Conservation (phyloP, 768 basidiomycete genomes). For the Auriscalpium vulgare region DNA sequence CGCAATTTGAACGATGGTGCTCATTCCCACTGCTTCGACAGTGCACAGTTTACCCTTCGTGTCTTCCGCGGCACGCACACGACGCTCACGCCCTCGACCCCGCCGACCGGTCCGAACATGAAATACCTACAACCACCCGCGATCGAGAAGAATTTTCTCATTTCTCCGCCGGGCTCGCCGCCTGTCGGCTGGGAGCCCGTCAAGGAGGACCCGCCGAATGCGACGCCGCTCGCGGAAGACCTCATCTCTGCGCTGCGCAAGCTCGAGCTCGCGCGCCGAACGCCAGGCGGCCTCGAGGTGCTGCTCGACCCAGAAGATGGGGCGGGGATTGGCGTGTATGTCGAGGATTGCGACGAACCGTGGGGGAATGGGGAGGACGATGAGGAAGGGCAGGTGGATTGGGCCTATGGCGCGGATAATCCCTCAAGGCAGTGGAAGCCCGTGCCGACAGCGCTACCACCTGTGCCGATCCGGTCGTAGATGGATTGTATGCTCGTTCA, state of each 20-base stretch:
- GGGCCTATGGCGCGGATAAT: conserved; percentile 47
- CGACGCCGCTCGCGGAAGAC: conserved; percentile 77
- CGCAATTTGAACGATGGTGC: not conserved
- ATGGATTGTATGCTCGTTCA: conserved; percentile 4
- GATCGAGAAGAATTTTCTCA: conserved; percentile 89
- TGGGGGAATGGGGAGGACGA: not conserved
- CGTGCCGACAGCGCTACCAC: conserved; percentile 50
- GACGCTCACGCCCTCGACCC: conserved; percentile 39
- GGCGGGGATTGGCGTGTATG: conserved; percentile 68
- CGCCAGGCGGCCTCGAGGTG: conserved; percentile 37
- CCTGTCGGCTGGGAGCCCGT: conserved; percentile 96
- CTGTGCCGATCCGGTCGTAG: conserved; percentile 24
- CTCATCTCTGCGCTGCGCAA: conserved; percentile 70
- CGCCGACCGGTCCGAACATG: conserved; percentile 13
- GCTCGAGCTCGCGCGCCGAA: conserved; percentile 44
- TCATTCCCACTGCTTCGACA: conserved; percentile 20
- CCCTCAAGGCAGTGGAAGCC: conserved; percentile 47
- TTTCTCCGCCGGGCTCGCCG: conserved; percentile 96
- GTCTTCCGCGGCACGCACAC: conserved; percentile 72
- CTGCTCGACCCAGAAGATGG: conserved; percentile 63
- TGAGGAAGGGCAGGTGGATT: conserved; percentile 28
- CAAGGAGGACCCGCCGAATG: conserved; percentile 85
- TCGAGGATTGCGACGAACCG: conserved; percentile 56
- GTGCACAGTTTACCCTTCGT: conserved; percentile 44
- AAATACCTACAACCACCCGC: conserved; percentile 70